These are phyloP conservation scores for Tylopilus rubrobrunneus DNA, from an alignment of 768 basidiomycete species.

Conservation along the genomic window DNA sequence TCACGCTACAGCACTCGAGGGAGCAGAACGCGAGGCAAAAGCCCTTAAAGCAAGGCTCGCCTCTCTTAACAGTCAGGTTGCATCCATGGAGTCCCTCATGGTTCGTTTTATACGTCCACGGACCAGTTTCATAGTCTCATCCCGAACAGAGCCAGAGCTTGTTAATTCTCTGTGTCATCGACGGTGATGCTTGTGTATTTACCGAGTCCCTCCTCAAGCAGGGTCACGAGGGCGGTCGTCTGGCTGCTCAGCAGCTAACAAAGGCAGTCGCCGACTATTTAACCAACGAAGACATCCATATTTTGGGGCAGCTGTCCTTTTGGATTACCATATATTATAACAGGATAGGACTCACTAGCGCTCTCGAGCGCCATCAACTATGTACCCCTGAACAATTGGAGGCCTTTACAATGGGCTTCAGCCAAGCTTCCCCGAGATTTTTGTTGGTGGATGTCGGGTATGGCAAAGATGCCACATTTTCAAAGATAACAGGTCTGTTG, in stretches of 20 bases:
- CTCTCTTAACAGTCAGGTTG: slow-evolving; percentile 61
- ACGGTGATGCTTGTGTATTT: slow-evolving; percentile 71
- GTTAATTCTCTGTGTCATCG: slow-evolving; percentile 70
- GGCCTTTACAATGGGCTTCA: slow-evolving; percentile 69
- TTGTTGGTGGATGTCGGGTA: slow-evolving; percentile 65
- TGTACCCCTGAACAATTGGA: slow-evolving; percentile 67
- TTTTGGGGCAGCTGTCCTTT: slow-evolving; percentile 64
- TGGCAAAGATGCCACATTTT: slow-evolving; percentile 55
- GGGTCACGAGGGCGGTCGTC: slow-evolving; percentile 62
- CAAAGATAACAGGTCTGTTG: slow-evolving; percentile 64
- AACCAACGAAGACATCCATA: slow-evolving; percentile 55
- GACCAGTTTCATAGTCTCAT: slow-evolving; percentile 1
- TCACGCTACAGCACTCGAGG: slow-evolving; percentile 58
- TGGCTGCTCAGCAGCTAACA: slow-evolving; percentile 60
- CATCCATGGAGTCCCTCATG: slow-evolving; percentile 52
- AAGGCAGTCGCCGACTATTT: slow-evolving; percentile 67
- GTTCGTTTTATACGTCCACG: slow-evolving; percentile 14
- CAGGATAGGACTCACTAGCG: slow-evolving; percentile 50
- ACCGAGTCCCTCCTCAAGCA: slow-evolving; percentile 52
- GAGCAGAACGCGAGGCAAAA: slow-evolving; percentile 58
- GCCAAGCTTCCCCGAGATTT: slow-evolving; percentile 70
- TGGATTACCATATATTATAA: slow-evolving; percentile 75
- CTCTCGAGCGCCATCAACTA: slow-evolving; percentile 47
- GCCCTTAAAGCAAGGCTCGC: slow-evolving; percentile 66
- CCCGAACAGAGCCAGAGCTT: slow-evolving; percentile 53